Base-by-base conservation (phyloP, 1,139 yeast genomes). In the Kurtzmaniella quercitrusa region DNA sequence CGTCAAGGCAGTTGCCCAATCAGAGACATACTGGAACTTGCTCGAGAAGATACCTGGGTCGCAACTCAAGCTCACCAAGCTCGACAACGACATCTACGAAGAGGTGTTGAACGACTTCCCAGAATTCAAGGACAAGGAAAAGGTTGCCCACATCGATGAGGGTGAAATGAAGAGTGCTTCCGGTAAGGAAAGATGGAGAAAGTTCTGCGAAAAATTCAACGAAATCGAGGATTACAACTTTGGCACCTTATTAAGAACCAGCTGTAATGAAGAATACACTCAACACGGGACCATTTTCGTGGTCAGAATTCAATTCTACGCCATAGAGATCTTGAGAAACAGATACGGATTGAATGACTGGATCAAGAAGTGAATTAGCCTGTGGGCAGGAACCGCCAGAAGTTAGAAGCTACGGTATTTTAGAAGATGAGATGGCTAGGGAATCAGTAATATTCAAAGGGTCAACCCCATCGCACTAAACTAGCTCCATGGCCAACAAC, bases 1-100 rank as follows among this genome's bases (percentile, higher is more conserved):
- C 42, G 98, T 94, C 51, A 90, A 88, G 68, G 98, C 98, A 8
- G 98, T 94, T 21, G 82, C 81, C 65, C 98, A 94, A 65, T 94
- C 96, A 48, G 95, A 88, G 62, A 84, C 96, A 2, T 94, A 93
- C 76, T 93, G 96, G 96, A 75, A 76, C 43, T 69, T 94, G 48
- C 67, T 94, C 45, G 77, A 77, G 49, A 80, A 81, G 53, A 71
- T 90, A 43, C 85, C 87, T 44, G 98, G 95, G 14, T 79, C 95
- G 37, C 79, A 77, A 53, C 73, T 93, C 53, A 85, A 81, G 60
- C 72, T 93, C 50, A 89, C 97, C 43, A 77, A 80, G 58, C 76
- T 68, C 51, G 98, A 94, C 63, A 90, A 90, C 55, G 95, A 85
- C 48, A 87, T 94, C 49, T 85, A 80, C 57, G 79, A 79, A 37